These are phyloP conservation scores for Pythium pyrilobum DNA, from an alignment of 352 stramenopile genomes.

Conservation along the genomic window DNA sequence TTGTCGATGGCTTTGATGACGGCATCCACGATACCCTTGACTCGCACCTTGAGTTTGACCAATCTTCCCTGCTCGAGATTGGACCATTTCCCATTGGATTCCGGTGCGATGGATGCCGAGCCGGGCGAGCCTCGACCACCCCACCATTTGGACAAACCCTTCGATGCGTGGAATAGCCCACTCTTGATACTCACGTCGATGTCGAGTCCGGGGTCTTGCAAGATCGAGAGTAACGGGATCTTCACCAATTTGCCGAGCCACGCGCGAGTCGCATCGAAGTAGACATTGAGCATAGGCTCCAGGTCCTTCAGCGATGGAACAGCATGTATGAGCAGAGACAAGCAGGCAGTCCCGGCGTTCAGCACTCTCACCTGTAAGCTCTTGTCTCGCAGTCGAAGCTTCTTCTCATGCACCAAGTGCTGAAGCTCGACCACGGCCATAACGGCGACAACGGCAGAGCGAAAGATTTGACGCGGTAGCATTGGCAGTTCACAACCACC, in stretches of 20 bases:
- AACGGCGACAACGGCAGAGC: constrained; percentile 29
- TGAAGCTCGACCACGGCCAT: constrained; percentile 23
- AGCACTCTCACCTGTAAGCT: constrained; percentile 8
- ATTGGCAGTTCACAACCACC: constrained; percentile 20
- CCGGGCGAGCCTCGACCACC: constrained; percentile 9
- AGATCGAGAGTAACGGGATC: constrained; percentile 36
- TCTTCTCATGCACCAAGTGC: constrained; percentile 28
- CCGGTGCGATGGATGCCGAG: not conserved
- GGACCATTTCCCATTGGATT: not conserved
- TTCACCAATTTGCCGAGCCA: constrained; percentile 56
- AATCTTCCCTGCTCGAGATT: constrained; percentile 16
- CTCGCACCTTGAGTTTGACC: constrained; percentile 55
- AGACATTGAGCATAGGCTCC: constrained; percentile 52
- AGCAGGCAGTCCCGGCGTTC: not conserved
- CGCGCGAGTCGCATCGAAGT: constrained; percentile 57
- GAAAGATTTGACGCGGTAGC: constrained; percentile 33
- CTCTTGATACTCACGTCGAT: constrained; percentile 33
- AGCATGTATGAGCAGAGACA: not conserved
- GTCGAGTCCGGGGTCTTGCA: constrained; percentile 47
- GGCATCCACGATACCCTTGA: constrained; percentile 47
- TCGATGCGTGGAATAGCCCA: constrained; percentile 20
- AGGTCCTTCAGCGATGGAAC: constrained; percentile 32
- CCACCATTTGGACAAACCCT: constrained; percentile 49
- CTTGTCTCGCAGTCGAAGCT: constrained; percentile 11
- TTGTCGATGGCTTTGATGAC: constrained; percentile 46